phyloP scores from a whole-genome alignment of 176 grass and related monocot genomes.

The Oropetium thomaeum region DNA sequence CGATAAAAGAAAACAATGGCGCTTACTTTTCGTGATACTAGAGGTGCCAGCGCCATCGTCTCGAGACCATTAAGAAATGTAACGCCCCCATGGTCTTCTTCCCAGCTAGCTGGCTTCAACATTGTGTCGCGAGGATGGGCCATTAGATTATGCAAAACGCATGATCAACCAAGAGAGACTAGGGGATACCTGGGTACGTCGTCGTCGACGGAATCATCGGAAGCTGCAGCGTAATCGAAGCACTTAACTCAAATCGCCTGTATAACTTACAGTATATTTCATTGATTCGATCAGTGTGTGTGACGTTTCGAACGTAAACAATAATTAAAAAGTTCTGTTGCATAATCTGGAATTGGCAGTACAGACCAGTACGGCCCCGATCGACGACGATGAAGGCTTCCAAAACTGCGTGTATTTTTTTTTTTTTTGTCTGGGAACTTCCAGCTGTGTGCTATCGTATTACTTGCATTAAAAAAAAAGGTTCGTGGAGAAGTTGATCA shows the following conservation, averaged over 20 bases:
- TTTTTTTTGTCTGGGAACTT: background rate
- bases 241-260: too few relatives aligned
- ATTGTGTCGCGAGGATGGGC: background rate
- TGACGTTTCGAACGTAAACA: background rate
- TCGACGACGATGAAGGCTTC: too few relatives aligned
- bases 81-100: background rate
- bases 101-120: background rate
- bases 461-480: background rate
- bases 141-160: conserved; percentile 38
- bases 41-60: conserved; percentile 18
- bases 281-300: background rate
- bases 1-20: conserved; percentile 6
- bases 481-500: background rate
- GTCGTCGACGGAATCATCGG: background rate
- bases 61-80: conserved; percentile 17
- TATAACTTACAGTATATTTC: background rate
- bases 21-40: conserved; percentile 9
- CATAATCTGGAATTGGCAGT: background rate
- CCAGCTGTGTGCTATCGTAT: background rate
- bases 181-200: conserved; percentile 1
- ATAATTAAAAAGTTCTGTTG: background rate
- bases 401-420: background rate
- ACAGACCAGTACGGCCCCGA: background rate
- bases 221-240: background rate
- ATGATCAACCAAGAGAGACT: conserved; percentile 28